Percentiles rank a stretch among this genome's conserved stretches.
phyloP scores from a whole-genome alignment of 1,284 basidiomycete genomes.

The Moesziomyces sp. region DNA sequence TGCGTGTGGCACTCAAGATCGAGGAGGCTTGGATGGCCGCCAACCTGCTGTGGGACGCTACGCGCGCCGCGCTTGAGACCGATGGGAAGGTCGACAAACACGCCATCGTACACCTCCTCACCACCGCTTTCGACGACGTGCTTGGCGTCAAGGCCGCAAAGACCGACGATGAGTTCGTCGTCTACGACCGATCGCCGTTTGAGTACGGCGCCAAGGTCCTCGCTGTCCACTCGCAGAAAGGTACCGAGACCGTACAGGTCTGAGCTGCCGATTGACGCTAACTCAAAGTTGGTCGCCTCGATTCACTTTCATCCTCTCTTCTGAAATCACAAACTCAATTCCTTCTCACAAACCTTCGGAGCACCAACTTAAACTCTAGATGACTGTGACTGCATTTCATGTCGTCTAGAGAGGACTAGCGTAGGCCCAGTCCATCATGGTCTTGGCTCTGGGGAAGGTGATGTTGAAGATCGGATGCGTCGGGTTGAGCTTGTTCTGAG shows the following conservation, averaged over 20 bases:
- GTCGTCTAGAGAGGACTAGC: not conserved
- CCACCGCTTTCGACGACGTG: conserved; percentile 75
- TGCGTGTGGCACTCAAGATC: conserved; percentile 80
- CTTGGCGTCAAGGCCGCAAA: conserved; percentile 70
- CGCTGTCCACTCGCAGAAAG: conserved; percentile 68
- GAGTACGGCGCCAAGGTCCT: conserved; percentile 75
- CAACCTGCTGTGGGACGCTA: conserved; percentile 77
- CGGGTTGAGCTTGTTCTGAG: conserved; percentile 44
- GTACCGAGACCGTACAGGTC: conserved; percentile 41
- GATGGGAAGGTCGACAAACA: conserved; percentile 69
- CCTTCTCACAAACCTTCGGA: too few species aligned
- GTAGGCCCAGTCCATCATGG: conserved; percentile 60
- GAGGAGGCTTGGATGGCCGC: conserved; percentile 73
- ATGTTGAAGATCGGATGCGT: conserved; percentile 63
- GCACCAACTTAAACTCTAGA: too few species aligned
- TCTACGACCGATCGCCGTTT: conserved; percentile 73
- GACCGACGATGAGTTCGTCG: conserved; percentile 74
- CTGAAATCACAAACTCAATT: too few species aligned
- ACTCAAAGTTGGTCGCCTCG: too few species aligned
- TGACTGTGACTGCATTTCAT: too few species aligned
- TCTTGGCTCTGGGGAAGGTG: conserved; percentile 48
- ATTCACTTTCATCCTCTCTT: too few species aligned
- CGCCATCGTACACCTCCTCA: conserved; percentile 74
- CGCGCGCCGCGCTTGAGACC: conserved; percentile 50
- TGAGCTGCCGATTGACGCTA: not conserved